Conservation (phyloP, 176 grass and related monocot species). For the Zoysia pacifica region DNA sequence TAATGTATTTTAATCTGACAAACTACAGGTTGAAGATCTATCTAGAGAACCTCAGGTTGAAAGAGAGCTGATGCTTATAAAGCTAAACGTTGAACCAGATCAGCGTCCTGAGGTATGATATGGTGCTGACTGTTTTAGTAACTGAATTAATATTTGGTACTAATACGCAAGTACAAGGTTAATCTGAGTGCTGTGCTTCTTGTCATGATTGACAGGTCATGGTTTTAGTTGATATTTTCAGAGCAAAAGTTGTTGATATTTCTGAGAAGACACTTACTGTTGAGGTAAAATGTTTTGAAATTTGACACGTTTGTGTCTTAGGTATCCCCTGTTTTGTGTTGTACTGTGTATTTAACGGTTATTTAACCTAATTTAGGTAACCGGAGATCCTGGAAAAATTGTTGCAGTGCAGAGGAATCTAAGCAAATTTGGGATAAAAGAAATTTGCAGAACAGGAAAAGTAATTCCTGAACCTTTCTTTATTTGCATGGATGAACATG, state of each 20-base stretch:
- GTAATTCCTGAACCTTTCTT: conserved; percentile 38
- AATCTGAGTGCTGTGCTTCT: conserved; percentile 15
- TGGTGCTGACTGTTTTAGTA: neutral
- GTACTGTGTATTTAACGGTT: conserved; percentile 25
- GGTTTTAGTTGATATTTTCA: conserved; percentile 92
- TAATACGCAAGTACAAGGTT: neutral
- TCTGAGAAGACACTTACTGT: conserved; percentile 76
- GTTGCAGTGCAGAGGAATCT: conserved; percentile 74
- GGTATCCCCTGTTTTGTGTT: conserved; percentile 12
- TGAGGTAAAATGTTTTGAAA: conserved; percentile 56
- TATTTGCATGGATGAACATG: conserved; percentile 16
- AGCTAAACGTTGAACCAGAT: conserved; percentile 71
- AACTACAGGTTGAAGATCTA: conserved; percentile 87
- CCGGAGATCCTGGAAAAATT: conserved; percentile 97
- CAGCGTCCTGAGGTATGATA: conserved; percentile 69
- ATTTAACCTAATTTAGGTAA: conserved; percentile 57
- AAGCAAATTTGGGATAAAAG: conserved; percentile 86
- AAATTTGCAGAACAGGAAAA: conserved; percentile 95
- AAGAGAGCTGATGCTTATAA: conserved; percentile 98
- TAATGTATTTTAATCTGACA: conserved; percentile 19
- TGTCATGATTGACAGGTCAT: conserved; percentile 66
- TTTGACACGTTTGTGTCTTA: conserved; percentile 17
- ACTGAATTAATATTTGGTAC: conserved; percentile 13
- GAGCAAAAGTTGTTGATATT: conserved; percentile 96
- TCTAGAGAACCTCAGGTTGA: conserved; percentile 94